Conservation (phyloP, 1,284 basidiomycete genomes). For the Cerrena zonata region DNA sequence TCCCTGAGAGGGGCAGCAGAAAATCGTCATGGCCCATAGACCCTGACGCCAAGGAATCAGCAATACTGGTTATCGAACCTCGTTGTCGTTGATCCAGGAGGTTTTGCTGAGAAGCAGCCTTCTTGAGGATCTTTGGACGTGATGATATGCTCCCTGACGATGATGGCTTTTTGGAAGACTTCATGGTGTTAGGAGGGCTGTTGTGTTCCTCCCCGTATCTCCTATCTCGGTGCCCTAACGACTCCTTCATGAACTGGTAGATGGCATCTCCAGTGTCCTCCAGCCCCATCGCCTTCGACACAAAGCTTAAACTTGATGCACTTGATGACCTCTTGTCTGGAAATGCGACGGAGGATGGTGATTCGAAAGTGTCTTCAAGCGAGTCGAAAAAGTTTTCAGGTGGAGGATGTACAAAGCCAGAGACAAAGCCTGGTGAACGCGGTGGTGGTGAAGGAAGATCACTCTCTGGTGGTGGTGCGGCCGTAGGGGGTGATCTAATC, state of each 20-base stretch:
- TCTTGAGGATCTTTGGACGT: slow-evolving; percentile 41
- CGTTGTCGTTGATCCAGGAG: slow-evolving; percentile 30
- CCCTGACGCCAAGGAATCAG: slow-evolving; percentile 16
- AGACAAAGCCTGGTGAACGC: slow-evolving; percentile 13
- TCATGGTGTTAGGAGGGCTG: slow-evolving; percentile 2
- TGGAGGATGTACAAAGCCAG: not conserved
- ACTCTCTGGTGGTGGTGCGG: slow-evolving; percentile 21
- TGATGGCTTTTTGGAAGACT: not conserved
- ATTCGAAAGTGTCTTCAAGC: slow-evolving; percentile 15
- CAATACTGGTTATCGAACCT: slow-evolving; percentile 18
- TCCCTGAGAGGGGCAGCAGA: not conserved
- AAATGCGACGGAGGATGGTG: slow-evolving; percentile 20
- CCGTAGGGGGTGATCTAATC: slow-evolving; percentile 18
- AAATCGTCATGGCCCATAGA: slow-evolving; percentile 15
- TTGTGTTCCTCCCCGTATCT: not conserved
- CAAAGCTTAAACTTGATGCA: slow-evolving; percentile 30
- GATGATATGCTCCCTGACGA: not conserved
- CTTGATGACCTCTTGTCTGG: slow-evolving; percentile 40
- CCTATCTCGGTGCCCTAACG: slow-evolving; percentile 7
- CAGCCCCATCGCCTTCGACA: slow-evolving; percentile 17
- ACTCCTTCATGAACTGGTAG: slow-evolving; percentile 16
- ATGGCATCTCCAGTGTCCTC: slow-evolving; percentile 15
- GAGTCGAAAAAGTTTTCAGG: slow-evolving; percentile 16
- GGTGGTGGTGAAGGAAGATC: slow-evolving; percentile 24
- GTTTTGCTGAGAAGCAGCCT: slow-evolving; percentile 53